A percentile compares a stretch with the other conserved stretches of the same genome.
Conservation (phyloP, 257 asterid species). For the Plantago ovata region DNA sequence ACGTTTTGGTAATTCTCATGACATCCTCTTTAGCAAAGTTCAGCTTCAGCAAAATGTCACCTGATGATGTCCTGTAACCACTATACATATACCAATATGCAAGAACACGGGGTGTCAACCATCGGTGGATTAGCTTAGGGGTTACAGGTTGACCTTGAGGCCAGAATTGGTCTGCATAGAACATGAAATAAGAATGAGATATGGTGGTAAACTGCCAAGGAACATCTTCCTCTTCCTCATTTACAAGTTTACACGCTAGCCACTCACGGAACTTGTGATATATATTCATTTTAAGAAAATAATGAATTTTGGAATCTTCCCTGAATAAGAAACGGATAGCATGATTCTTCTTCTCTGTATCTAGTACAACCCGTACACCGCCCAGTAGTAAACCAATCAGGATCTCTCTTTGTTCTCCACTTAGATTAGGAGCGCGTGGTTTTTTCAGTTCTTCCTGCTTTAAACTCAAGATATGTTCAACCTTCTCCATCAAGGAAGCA, state of each 20-base stretch:
- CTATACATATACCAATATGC: slow-evolving; percentile 97
- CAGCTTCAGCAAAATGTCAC: slow-evolving; percentile 76
- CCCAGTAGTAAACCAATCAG: slow-evolving; percentile 74
- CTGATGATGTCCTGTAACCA: slow-evolving; percentile 70
- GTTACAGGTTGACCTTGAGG: slow-evolving; percentile 49
- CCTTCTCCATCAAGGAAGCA: slow-evolving; percentile 57
- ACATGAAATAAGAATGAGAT: slow-evolving; percentile 56
- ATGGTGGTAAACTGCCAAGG: slow-evolving; percentile 50
- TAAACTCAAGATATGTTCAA: slow-evolving; percentile 38
- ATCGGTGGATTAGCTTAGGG: slow-evolving; percentile 81
- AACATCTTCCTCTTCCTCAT: slow-evolving; percentile 28
- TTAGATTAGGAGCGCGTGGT: slow-evolving; percentile 50
- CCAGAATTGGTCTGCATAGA: slow-evolving; percentile 79
- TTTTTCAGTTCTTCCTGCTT: slow-evolving; percentile 36
- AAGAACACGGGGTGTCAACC: slow-evolving; percentile 87
- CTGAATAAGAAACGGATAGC: slow-evolving; percentile 50
- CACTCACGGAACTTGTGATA: slow-evolving; percentile 71
- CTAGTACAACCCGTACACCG: slow-evolving; percentile 49
- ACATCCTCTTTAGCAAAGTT: slow-evolving; percentile 60
- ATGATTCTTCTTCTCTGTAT: slow-evolving; percentile 38
- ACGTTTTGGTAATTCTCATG: slow-evolving; percentile 37
- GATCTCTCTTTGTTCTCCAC: slow-evolving; percentile 74
- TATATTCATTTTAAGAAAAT: slow-evolving; percentile 48
- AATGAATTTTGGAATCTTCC: slow-evolving; percentile 49
- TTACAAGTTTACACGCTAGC: slow-evolving; percentile 39